Percentiles rank a stretch among this genome's conserved stretches.
Evolutionary conservation across 2,329 filamentous ascomycete species (phyloP).

Genomic region (Aspergillus pseudoglaucus): DNA sequence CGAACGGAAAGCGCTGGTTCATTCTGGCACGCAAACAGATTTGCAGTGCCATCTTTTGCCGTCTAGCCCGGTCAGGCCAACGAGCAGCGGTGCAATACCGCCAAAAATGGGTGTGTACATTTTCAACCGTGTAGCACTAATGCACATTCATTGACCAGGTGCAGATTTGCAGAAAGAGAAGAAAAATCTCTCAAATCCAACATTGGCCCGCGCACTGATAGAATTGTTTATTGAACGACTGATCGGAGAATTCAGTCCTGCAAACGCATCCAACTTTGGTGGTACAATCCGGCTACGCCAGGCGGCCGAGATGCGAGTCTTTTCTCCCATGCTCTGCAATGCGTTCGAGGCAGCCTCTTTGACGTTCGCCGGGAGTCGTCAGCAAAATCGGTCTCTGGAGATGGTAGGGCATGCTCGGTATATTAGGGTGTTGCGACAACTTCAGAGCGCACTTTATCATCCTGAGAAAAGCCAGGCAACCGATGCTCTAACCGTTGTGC

Average conservation of each 20-base stretch:
- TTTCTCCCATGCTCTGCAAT: constrained; percentile 16
- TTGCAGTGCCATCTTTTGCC: too few relatives aligned
- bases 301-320: constrained; percentile 18
- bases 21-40: too few relatives aligned
- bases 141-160: too few relatives aligned
- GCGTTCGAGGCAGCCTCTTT: constrained; percentile 20
- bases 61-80: too few relatives aligned
- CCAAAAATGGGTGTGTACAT: too few relatives aligned
- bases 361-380: constrained; percentile 16
- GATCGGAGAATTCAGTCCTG: constrained; percentile 18
- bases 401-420: constrained; percentile 16
- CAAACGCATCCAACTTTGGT: constrained; percentile 5
- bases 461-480: constrained; percentile 15
- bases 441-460: constrained; percentile 15
- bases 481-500: constrained; percentile 17
- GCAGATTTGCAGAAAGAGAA: constrained; percentile 7
- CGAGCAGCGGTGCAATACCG: too few relatives aligned
- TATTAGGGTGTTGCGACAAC: constrained; percentile 9
- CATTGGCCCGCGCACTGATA: constrained; percentile 12
- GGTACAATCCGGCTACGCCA: constrained; percentile 18
- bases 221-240: constrained; percentile 20
- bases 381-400: constrained; percentile 13
- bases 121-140: too few relatives aligned
- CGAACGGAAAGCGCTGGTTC: too few relatives aligned
- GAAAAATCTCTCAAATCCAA: constrained; percentile 9